Base-by-base conservation (phyloP, 1,284 basidiomycete species). In the Sphagnurus paluster region DNA sequence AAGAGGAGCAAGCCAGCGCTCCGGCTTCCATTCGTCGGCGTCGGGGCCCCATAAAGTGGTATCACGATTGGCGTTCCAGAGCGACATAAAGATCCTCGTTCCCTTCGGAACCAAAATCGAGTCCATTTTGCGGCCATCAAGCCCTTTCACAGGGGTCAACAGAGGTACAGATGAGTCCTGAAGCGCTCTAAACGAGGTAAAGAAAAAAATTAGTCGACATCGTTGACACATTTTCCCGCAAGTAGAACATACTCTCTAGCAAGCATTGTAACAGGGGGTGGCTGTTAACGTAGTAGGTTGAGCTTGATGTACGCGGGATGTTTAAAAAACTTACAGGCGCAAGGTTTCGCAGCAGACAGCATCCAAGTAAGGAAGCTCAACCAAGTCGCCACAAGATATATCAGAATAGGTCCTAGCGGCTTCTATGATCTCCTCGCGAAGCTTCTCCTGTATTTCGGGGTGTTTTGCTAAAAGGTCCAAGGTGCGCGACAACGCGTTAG, bases 261-360 rank as follows among this genome's bases (percentile, higher is more conserved):
- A 24, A 23, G 13, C 10, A 42, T n/a, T n/a, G n/a, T n/a, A n/a
- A n/a, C n/a, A n/a, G n/a, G n/a, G n/a, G 36, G 1, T 10, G 11
- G 30, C n/a, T 33, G 30, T 2, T 14, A 30, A 14, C 28, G 28
- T 14, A 7, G 3, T 3, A 7, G 3, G 28, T n/a, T n/a, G n/a
- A n/a, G n/a, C n/a, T n/a, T n/a, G n/a, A n/a, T n/a, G n/a, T n/a
- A n/a, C n/a, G n/a, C 17, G 10, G 25, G 24, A n/a, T n/a, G n/a
- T n/a, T n/a, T n/a, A n/a, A n/a, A n/a, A n/a, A n/a, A 45, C 45
- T 17, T 19, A 42, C 45, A 47, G 34, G 25, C 45, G 63, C 32
- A 73, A 38, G 5, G 68, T 72, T 52, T 73, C 72, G 35, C 67
- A 58, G 41, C 67, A 56, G 19, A 74, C 50, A 2, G 66, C 71